Percentiles rank a stretch among this genome's conserved stretches.
Conservation (phyloP, 2,329 filamentous ascomycete species). For the Stagonosporopsis tanaceti region DNA sequence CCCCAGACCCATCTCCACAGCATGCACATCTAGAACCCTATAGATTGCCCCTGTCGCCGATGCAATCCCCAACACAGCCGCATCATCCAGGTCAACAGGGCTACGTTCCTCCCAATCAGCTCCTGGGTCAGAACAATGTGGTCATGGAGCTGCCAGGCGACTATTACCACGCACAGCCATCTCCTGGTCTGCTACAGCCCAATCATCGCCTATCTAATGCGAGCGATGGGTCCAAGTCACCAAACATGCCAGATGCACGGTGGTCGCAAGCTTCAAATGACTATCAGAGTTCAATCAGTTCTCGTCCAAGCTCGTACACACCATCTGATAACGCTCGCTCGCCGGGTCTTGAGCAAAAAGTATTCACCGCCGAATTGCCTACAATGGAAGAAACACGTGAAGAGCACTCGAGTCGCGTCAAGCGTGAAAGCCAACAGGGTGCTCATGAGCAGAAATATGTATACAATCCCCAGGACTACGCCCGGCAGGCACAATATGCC, state of each 20-base stretch:
- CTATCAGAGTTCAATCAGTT: constrained; percentile 37
- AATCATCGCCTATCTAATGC: constrained; percentile 6
- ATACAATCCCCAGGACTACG: constrained; percentile 49
- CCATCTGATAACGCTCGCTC: constrained; percentile 46
- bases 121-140: constrained; percentile 38
- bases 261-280: constrained; percentile 45
- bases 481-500: constrained; percentile 19
- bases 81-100: constrained; percentile 23
- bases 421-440: constrained; percentile 29
- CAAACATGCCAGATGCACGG: constrained; percentile 37
- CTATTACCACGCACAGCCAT: constrained; percentile 48
- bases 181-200: constrained; percentile 39
- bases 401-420: constrained; percentile 37
- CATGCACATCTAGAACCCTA: constrained; percentile 37
- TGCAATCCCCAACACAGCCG: constrained; percentile 25
- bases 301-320: constrained; percentile 48
- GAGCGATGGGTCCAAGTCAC: constrained; percentile 36
- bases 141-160: constrained; percentile 56
- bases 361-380: constrained; percentile 45
- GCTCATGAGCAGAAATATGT: constrained; percentile 34
- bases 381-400: constrained; percentile 48
- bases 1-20: constrained; percentile 26
- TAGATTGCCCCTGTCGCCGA: constrained; percentile 39
- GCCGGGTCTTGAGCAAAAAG: constrained; percentile 44
- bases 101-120: constrained; percentile 31